Conservation (phyloP, 768 basidiomycete species). For the Agrocybe pediades region DNA sequence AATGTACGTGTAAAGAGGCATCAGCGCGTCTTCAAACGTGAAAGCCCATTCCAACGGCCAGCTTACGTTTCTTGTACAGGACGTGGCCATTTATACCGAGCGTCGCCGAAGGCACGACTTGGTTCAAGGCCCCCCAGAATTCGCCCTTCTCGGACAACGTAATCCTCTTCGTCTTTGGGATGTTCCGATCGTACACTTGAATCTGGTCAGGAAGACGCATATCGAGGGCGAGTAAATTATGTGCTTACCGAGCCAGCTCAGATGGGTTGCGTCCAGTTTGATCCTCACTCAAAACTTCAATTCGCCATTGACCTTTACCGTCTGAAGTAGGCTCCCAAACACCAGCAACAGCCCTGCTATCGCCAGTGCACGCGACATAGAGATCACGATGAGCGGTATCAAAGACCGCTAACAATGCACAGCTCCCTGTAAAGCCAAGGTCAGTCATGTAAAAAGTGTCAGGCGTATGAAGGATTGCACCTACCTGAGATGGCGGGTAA, state of each 20-base stretch:
- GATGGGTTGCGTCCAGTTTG: conserved; percentile 92
- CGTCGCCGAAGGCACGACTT: conserved; percentile 84
- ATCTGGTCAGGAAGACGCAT: neutral
- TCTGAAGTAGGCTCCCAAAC: conserved; percentile 74
- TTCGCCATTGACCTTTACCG: conserved; percentile 79
- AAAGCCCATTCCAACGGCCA: neutral
- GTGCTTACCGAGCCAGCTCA: conserved; percentile 76
- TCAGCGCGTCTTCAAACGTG: neutral
- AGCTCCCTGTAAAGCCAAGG: conserved; percentile 84
- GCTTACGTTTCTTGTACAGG: conserved; percentile 72
- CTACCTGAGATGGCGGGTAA: conserved; percentile 80
- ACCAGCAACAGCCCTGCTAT: conserved; percentile 94
- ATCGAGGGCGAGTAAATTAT: neutral
- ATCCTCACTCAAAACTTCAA: conserved; percentile 94
- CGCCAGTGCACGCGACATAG: conserved; percentile 91
- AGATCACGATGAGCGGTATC: conserved; percentile 82
- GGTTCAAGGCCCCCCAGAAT: conserved; percentile 90
- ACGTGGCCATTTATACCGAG: conserved; percentile 85
- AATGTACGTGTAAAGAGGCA: conserved; percentile 1
- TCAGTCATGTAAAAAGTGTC: neutral
- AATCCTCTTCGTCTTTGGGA: conserved; percentile 69
- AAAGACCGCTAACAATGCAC: conserved; percentile 85
- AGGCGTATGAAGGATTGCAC: conserved; percentile 18
- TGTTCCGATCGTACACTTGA: conserved; percentile 80
- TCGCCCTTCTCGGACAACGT: conserved; percentile 79